Evolutionary conservation across 192 early-diverging fungal species (phyloP).

Genomic region (Umbelopsis sp.): DNA sequence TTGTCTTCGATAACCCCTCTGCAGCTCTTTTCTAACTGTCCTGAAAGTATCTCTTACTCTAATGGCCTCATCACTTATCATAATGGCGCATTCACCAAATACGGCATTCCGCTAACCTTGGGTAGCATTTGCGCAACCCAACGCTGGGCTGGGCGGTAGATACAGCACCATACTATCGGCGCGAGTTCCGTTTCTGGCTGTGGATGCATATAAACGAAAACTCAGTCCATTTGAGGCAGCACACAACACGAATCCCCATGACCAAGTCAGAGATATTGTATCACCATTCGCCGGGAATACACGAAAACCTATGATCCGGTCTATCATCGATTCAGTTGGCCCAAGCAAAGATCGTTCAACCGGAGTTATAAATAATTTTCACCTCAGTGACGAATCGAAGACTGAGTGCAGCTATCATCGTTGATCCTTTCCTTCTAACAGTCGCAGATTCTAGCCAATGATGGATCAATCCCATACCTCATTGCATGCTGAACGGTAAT

Average conservation of each 20-base stretch:
- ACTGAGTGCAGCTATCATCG: neutral
- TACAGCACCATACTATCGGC: neutral
- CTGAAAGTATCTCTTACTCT: neutral
- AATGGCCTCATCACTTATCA: neutral
- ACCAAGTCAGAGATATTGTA: neutral
- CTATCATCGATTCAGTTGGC: too few relatives aligned
- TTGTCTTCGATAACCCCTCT: neutral
- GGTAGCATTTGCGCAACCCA: neutral
- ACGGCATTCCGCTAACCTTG: neutral
- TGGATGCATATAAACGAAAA: neutral
- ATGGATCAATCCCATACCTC: too few relatives aligned
- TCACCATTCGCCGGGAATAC: neutral
- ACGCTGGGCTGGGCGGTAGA: neutral
- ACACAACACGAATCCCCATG: neutral
- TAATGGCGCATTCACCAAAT: neutral
- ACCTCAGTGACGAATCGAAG: neutral
- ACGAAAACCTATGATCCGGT: too few relatives aligned
- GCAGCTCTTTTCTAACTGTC: neutral
- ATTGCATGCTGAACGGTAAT: too few relatives aligned
- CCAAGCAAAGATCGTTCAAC: neutral
- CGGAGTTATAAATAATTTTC: neutral
- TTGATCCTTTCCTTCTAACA: neutral
- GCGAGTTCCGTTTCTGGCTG: neutral
- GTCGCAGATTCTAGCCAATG: too few relatives aligned
- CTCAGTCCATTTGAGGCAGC: neutral